Evolutionary conservation across 345 rosid genomes (phyloP).

Genomic region (Gossypium australe): DNA sequence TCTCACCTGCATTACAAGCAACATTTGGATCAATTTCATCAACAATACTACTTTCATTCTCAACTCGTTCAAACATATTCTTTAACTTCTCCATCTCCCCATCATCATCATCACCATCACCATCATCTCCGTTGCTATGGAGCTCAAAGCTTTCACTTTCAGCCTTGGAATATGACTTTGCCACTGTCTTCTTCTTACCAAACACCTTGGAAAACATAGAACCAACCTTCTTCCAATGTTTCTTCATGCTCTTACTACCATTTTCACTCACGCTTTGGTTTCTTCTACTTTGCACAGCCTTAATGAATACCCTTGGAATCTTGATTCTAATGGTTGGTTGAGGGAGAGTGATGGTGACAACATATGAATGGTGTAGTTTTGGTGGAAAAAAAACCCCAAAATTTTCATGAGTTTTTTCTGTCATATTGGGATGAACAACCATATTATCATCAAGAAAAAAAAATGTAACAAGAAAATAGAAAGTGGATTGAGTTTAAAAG

Average conservation of each 20-base stretch:
- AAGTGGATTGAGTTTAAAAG: not conserved
- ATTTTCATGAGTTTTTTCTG: not conserved
- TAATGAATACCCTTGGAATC: slow-evolving; percentile 24
- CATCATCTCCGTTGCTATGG: not conserved
- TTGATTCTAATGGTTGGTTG: slow-evolving; percentile 28
- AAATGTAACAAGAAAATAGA: not conserved
- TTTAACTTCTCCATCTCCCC: not conserved
- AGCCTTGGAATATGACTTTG: not conserved
- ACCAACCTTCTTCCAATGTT: slow-evolving; percentile 21
- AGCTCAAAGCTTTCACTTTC: not conserved
- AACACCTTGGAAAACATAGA: slow-evolving; percentile 28
- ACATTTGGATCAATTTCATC: not conserved
- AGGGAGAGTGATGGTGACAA: slow-evolving; percentile 1
- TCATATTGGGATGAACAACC: not conserved
- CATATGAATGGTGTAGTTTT: not conserved
- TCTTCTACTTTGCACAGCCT: slow-evolving; percentile 20
- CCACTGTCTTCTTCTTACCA: slow-evolving; percentile 8
- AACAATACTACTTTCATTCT: not conserved
- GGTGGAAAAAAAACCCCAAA: not conserved
- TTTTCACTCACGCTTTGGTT: not conserved
- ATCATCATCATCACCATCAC: not conserved
- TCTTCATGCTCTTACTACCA: slow-evolving; percentile 6
- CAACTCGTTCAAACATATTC: not conserved
- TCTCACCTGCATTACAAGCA: not conserved
- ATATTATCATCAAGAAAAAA: not conserved